Conservation (phyloP, 805 yeast species). For the Candida vaughaniae region DNA sequence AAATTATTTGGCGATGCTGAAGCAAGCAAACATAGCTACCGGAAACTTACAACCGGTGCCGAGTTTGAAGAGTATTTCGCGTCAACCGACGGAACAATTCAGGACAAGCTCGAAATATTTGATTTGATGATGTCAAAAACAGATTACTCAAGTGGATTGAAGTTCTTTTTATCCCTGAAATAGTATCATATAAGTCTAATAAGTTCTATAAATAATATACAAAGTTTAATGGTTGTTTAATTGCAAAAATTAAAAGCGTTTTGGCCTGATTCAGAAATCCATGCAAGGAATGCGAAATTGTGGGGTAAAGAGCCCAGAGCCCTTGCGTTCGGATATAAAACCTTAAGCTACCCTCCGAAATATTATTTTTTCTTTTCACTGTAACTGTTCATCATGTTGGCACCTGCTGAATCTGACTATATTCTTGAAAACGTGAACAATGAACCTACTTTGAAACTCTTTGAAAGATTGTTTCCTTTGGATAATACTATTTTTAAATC, state of each 20-base stretch:
- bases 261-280: no score
- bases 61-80: conserved; percentile 20
- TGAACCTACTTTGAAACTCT: conserved; percentile 11
- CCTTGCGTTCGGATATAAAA: not conserved
- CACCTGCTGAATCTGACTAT: conserved; percentile 12
- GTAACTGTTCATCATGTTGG: conserved; percentile 10
- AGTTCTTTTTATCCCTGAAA: conserved; percentile 9
- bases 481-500: conserved; percentile 3
- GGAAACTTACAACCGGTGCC: conserved; percentile 16
- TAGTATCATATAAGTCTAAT: no score
- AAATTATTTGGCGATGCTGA: conserved; percentile 57
- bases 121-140: conserved; percentile 27
- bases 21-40: conserved; percentile 21
- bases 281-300: not conserved
- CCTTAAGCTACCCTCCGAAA: no score
- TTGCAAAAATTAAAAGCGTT: no score
- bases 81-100: not conserved
- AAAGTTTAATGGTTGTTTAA: no score
- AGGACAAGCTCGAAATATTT: conserved; percentile 21
- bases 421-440: conserved; percentile 11
- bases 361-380: no score
- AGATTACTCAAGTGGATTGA: conserved; percentile 26
- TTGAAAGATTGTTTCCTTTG: conserved; percentile 8
- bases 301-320: not conserved
- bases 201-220: no score